Evolutionary conservation across 768 basidiomycete genomes (phyloP), one percentile per base, ranked within the genome.

Genomic region (Lenzites betulinus): DNA sequence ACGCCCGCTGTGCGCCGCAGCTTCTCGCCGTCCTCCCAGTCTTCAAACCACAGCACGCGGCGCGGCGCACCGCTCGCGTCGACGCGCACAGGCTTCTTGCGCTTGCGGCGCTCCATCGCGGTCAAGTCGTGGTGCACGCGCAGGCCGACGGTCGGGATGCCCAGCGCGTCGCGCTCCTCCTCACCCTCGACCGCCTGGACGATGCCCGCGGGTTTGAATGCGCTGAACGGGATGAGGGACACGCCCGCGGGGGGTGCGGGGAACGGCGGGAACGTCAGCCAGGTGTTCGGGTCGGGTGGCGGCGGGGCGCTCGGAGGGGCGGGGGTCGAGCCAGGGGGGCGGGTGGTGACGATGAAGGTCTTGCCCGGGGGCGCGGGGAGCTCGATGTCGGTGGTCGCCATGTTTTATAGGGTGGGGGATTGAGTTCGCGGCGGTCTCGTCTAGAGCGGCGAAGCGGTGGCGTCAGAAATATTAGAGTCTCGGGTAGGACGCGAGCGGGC

Each of bases 11-110:
- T 73, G 39, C 75, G 71, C 59, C 83, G 76, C 33, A 78, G 71
- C 49, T 77, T 71, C 69, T 91, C 89, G 3, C 74, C 76, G 42
- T 87, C 83, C 51, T 81, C 81, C 90, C 90, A 92, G n/a, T 83
- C 75, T 60, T 89, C 83, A 75, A 81, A 89, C 89, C 89, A 92
- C 42, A 76, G 75, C 18, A 67, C 54, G 52, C 70, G 72, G 33
- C 71, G 72, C 47, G 60, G 59, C 2, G 69, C 67, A 18, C 63
- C 69, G 47, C 60, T 49, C 25, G 50, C 66, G 5, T 44, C 43
- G 9, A 47, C 65, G 56, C 72, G 76, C 59, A 46, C 44, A 8
- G 69, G 76, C 69, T 80, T 84, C 67, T 77, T 78, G 68, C 76
- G 83, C 71, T 83, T 78, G 57, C 78, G 80, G 28, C 80, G 77